These are phyloP conservation scores for Gastrolobium villosum DNA, from an alignment of 306 rosid species.

Conservation along the genomic window DNA sequence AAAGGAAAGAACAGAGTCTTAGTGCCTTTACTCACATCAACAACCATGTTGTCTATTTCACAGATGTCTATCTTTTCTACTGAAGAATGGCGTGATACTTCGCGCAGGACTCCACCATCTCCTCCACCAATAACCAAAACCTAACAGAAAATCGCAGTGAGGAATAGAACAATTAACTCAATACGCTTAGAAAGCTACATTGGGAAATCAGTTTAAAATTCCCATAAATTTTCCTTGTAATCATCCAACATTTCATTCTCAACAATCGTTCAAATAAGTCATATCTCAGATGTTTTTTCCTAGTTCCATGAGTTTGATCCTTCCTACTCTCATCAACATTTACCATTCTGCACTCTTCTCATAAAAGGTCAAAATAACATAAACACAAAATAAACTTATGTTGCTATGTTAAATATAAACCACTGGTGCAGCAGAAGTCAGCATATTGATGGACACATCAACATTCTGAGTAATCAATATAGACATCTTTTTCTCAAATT, in stretches of 20 bases:
- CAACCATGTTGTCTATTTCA: conserved; percentile 98
- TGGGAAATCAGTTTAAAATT: conserved; percentile 29
- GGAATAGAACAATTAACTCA: conserved; percentile 39
- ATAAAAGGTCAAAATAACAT: background rate
- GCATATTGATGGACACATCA: conserved; percentile 6
- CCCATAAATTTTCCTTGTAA: background rate
- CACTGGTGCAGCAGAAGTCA: background rate
- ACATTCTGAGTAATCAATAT: conserved; percentile 20
- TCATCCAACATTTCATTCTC: background rate
- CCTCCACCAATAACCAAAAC: conserved; percentile 99
- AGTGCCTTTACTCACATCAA: conserved; percentile 70
- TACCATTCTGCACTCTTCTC: background rate
- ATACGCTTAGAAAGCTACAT: conserved; percentile 1
- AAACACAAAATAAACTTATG: conserved; percentile 4
- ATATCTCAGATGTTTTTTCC: conserved; percentile 23
- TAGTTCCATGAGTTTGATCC: background rate
- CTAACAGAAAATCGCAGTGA: conserved; percentile 54
- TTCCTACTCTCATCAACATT: conserved; percentile 27
- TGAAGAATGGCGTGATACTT: conserved; percentile 92
- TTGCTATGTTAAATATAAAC: conserved; percentile 24
- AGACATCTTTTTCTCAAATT: background rate
- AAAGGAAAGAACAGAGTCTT: conserved; percentile 25
- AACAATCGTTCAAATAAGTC: conserved; percentile 11
- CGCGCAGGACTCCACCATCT: conserved; percentile 98
- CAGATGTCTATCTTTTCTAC: conserved; percentile 90